Percentiles rank a stretch among this genome's conserved stretches.
phyloP scores from a whole-genome alignment of 306 rosid genomes.

The Geum urbanum region DNA sequence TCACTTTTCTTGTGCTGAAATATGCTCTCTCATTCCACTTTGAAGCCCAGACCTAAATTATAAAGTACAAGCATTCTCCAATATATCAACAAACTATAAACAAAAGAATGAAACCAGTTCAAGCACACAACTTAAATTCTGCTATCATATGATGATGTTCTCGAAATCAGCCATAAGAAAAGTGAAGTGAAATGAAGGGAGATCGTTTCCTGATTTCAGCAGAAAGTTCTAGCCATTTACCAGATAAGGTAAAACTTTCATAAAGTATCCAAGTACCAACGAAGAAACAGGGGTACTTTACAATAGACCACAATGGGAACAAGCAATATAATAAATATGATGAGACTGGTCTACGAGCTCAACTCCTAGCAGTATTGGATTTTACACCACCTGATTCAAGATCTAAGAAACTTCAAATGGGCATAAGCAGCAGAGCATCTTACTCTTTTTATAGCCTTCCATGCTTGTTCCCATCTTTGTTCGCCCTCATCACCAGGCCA shows the following conservation, averaged over 20 bases:
- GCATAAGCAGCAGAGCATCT: slow-evolving; percentile 25
- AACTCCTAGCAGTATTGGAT: slow-evolving; percentile 13
- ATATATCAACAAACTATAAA: slow-evolving; percentile 8
- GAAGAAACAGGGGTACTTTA: neutral
- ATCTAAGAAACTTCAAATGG: neutral
- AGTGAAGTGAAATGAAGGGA: neutral
- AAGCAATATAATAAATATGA: neutral
- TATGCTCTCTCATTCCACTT: slow-evolving; percentile 99
- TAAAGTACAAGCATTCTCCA: slow-evolving; percentile 21
- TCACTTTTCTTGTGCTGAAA: slow-evolving; percentile 93
- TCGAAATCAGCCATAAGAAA: neutral
- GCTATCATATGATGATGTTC: neutral
- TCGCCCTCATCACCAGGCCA: slow-evolving; percentile 99
- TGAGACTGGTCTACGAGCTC: slow-evolving; percentile 4
- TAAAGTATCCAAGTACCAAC: neutral
- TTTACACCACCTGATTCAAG: neutral
- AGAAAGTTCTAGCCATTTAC: neutral
- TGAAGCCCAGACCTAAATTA: slow-evolving; percentile 90
- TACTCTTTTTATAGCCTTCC: slow-evolving; percentile 89
- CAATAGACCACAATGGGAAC: neutral
- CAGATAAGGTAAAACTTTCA: neutral
- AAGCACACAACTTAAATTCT: neutral
- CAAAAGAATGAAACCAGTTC: slow-evolving; percentile 10
- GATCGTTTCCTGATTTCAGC: neutral
- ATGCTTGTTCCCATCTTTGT: slow-evolving; percentile 86